phyloP scores from a whole-genome alignment of 2,329 filamentous ascomycete genomes.

The Fusarium oligoseptatum region DNA sequence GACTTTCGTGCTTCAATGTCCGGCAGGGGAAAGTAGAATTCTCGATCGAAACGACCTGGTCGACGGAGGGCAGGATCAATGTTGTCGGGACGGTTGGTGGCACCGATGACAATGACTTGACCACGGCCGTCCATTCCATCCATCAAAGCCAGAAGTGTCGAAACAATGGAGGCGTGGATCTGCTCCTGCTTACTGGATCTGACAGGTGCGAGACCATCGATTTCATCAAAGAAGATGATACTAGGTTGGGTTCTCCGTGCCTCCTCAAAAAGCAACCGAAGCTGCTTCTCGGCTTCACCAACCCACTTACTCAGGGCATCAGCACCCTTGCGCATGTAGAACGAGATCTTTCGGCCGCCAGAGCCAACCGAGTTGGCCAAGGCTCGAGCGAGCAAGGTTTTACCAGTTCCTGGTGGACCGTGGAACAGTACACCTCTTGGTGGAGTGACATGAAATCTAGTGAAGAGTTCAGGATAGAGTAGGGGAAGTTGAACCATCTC shows the following conservation, averaged over 20 bases:
- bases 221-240: conserved; percentile 99
- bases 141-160: conserved; percentile 93
- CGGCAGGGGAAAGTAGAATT: conserved; percentile 97
- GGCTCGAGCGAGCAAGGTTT: conserved; percentile 94
- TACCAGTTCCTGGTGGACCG: conserved; percentile 96
- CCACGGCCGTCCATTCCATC: conserved; percentile 98
- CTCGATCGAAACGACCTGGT: conserved; percentile 94
- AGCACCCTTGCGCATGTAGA: conserved; percentile 99
- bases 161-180: conserved; percentile 97
- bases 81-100: conserved; percentile 97
- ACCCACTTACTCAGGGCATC: conserved; percentile 99
- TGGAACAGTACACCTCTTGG: conserved; percentile 97
- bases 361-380: conserved; percentile 91
- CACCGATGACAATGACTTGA: conserved; percentile 97
- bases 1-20: conserved; percentile 82
- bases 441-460: conserved; percentile 91
- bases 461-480: conserved; percentile 94
- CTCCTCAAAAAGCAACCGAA: conserved; percentile 94
- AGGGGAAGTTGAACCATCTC: conserved; percentile 98
- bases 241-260: conserved; percentile 95
- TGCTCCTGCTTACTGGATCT: conserved; percentile 98
- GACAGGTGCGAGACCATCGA: conserved; percentile 95
- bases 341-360: conserved; percentile 94
- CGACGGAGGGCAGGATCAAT: conserved; percentile 95
- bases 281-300: conserved; percentile 95